Base-by-base conservation (phyloP, 1,284 basidiomycete genomes). In the Boletus sp. region DNA sequence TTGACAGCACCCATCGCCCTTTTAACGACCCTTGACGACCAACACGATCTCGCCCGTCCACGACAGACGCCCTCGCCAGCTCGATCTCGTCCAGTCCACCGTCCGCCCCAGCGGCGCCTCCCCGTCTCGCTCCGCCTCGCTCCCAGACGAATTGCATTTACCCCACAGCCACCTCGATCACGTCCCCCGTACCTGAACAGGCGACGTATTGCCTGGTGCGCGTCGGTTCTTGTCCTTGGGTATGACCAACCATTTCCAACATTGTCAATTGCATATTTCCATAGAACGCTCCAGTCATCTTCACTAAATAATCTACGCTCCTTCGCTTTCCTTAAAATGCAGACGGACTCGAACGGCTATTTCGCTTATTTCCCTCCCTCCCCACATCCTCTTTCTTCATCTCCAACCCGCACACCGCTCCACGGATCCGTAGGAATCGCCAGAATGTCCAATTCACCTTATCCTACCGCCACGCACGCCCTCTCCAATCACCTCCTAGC, bases 221-320 rank as follows among this genome's bases (percentile, higher is more conserved):
- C 71, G 56, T 71, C 65, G 66, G 72, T 64, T 72, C 68, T 64
- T 70, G 59, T 58, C 55, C 65, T 72, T 63, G 72, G 72, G 66
- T 72, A 74, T 75, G 73, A 72, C 71, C 71, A 62, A 62, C 61
- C 52, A 72, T 72, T 72, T 72, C 74, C 72, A 72, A 73, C 71
- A 61, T 60, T 54, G 58, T 68, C 68, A 74, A 75, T 76, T 76
- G 61, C 73, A 72, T 72, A 72, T 72, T 72, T 69, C 68, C 30
- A 67, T 74, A 72, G 72, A 72, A 67, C 72, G 70, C 68, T 69
- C 71, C 70, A 60, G 69, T 64, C 71, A 62, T 61, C 60, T 60
- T 35, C 63, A 55, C 65, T 56, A 33, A 59, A 58, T 64, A 64
- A 53, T 70, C 67, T 55, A 55, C 57, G 38, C 59, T 59, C 30